Conservation (phyloP, 805 yeast genomes). For the Brettanomyces custersianus region DNA sequence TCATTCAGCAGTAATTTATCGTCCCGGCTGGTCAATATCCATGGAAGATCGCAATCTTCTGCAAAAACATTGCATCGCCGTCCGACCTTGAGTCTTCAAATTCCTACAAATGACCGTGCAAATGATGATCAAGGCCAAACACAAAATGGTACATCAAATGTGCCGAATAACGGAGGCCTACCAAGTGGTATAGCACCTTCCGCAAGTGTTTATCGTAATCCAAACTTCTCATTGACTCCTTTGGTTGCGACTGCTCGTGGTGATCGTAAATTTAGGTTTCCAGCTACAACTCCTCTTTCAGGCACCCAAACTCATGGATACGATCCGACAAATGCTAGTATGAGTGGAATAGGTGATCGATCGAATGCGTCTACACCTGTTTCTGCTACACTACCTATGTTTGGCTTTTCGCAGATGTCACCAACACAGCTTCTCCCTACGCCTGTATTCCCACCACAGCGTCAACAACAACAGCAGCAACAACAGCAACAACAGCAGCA, state of each 20-base stretch:
- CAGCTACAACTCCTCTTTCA: slow-evolving; percentile 4
- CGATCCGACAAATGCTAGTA: background rate
- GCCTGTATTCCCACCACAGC: slow-evolving; percentile 13
- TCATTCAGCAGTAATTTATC: no score
- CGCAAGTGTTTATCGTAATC: slow-evolving; percentile 1
- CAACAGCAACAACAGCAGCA: slow-evolving; percentile 17
- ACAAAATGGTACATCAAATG: slow-evolving; percentile 15
- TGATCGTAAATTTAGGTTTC: slow-evolving; percentile 1
- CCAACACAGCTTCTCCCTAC: slow-evolving; percentile 24
- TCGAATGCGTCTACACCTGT: slow-evolving; percentile 22
- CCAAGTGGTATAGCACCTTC: background rate
- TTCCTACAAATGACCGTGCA: slow-evolving; percentile 33
- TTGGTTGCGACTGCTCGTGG: background rate
- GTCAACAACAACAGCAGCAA: slow-evolving; percentile 4
- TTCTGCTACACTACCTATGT: slow-evolving; percentile 22
- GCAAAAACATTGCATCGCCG: no score
- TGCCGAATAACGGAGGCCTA: background rate
- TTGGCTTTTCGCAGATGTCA: slow-evolving; percentile 24
- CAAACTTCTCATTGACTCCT: slow-evolving; percentile 1
- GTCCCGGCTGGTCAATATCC: no score
- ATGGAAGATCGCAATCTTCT: no score
- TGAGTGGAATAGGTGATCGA: slow-evolving; percentile 2
- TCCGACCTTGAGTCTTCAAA: slow-evolving; percentile 58
- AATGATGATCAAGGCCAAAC: slow-evolving; percentile 24
- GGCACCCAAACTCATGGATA: no score